Conservation (phyloP, 495 filamentous ascomycete species). For the Aspergillus coremiiformis region DNA sequence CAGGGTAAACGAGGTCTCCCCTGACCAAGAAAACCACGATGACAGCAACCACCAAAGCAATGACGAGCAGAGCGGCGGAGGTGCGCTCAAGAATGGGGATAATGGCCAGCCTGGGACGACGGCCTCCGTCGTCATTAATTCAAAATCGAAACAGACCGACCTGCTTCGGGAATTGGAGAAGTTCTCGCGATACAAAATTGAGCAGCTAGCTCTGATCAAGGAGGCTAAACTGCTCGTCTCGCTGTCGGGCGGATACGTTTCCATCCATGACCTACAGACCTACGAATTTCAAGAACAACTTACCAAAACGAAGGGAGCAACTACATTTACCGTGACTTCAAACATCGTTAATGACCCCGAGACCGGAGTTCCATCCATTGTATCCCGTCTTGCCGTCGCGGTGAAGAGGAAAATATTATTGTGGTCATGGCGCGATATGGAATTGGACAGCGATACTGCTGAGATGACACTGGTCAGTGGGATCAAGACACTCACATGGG, state of each 20-base stretch:
- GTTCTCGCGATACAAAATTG: constrained; percentile 81
- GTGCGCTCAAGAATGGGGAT: constrained; percentile 11
- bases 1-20: constrained; percentile 64
- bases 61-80: constrained; percentile 9
- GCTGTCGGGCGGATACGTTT: constrained; percentile 78
- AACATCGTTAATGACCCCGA: constrained; percentile 85
- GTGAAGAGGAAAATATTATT: constrained; percentile 83
- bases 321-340: constrained; percentile 83
- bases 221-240: constrained; percentile 87
- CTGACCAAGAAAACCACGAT: constrained; percentile 13
- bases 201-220: constrained; percentile 91
- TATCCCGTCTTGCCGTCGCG: constrained; percentile 81
- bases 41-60: constrained; percentile 13
- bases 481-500: constrained; percentile 83
- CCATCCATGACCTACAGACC: constrained; percentile 77
- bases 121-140: constrained; percentile 1
- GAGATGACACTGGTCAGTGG: constrained; percentile 75
- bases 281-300: constrained; percentile 75
- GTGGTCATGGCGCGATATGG: constrained; percentile 95
- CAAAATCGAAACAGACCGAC: constrained; percentile 59
- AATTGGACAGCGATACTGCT: constrained; percentile 61
- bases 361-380: constrained; percentile 82
- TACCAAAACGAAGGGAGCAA: constrained; percentile 78
- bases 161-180: constrained; percentile 85
- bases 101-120: constrained; percentile 5